Percentiles rank a stretch among this genome's conserved stretches.
Evolutionary conservation across 2,329 filamentous ascomycete genomes (phyloP).

Genomic region (Trichoderma oligosporum): DNA sequence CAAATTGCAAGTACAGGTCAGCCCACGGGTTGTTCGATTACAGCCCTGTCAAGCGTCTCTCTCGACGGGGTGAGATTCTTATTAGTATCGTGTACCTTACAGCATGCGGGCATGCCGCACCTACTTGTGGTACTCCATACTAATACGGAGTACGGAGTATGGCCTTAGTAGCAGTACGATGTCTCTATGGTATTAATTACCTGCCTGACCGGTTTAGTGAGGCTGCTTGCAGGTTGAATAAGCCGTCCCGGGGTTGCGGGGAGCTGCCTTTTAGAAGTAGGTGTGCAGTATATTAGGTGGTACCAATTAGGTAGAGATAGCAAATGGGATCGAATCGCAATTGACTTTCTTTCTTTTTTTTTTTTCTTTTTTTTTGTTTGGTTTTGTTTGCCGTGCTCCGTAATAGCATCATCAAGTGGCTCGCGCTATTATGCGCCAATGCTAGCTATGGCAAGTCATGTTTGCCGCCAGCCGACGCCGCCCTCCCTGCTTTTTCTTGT

Average conservation of each 20-base stretch:
- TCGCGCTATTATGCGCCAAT: neutral
- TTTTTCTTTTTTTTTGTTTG: too few relatives aligned
- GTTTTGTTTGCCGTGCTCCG: too few relatives aligned
- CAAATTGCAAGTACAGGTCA: neutral
- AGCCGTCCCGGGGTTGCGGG: neutral
- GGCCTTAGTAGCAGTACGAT: too few relatives aligned
- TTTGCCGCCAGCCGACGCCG: conserved; percentile 5
- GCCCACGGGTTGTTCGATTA: conserved; percentile 11
- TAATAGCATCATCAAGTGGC: too few relatives aligned
- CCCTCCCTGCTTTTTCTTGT: neutral
- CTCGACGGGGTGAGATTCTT: conserved; percentile 7
- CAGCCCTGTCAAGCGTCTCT: neutral
- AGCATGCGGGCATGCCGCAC: conserved; percentile 14
- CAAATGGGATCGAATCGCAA: too few relatives aligned
- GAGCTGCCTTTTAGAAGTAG: too few relatives aligned
- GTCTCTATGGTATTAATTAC: conserved; percentile 6
- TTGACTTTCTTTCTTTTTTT: too few relatives aligned
- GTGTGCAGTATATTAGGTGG: too few relatives aligned
- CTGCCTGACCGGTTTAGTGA: conserved; percentile 17
- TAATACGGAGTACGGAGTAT: neutral
- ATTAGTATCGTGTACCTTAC: neutral
- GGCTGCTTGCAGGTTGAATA: neutral
- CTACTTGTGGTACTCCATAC: conserved; percentile 1
- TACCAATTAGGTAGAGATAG: too few relatives aligned
- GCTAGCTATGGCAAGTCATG: neutral